These are phyloP conservation scores for Hygrophoropsis aurantiaca DNA, from an alignment of 768 basidiomycete genomes.

Conservation along the genomic window DNA sequence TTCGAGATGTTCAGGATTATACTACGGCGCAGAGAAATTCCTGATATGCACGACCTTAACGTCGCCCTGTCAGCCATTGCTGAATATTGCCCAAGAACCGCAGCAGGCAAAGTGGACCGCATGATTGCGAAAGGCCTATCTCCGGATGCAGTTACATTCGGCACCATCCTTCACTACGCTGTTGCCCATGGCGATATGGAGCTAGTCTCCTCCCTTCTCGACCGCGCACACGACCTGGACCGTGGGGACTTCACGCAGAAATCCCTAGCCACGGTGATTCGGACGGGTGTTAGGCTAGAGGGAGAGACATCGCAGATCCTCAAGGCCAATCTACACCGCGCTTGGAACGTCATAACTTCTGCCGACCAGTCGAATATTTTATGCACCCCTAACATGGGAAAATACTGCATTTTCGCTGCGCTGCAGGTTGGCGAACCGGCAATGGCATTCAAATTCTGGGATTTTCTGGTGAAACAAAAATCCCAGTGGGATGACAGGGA, in stretches of 20 bases:
- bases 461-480: slow-evolving; percentile 41
- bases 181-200: slow-evolving; percentile 41
- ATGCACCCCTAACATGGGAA: slow-evolving; percentile 48
- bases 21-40: slow-evolving; percentile 47
- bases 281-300: slow-evolving; percentile 32
- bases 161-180: slow-evolving; percentile 63
- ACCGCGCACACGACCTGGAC: slow-evolving; percentile 36
- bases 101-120: slow-evolving; percentile 44
- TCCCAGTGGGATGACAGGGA: slow-evolving; percentile 49
- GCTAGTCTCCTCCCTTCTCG: slow-evolving; percentile 44
- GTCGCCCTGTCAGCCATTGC: slow-evolving; percentile 59
- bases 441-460: slow-evolving; percentile 66
- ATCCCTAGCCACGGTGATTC: slow-evolving; percentile 49
- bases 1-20: slow-evolving; percentile 47
- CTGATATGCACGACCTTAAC: slow-evolving; percentile 66
- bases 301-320: slow-evolving; percentile 20
- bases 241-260: slow-evolving; percentile 42
- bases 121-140: slow-evolving; percentile 49
- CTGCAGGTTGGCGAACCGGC: slow-evolving; percentile 46
- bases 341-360: slow-evolving; percentile 41
- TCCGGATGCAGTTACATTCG: slow-evolving; percentile 57
- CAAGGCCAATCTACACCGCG: slow-evolving; percentile 37
- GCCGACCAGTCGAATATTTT: slow-evolving; percentile 35
- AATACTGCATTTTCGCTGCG: slow-evolving; percentile 49
- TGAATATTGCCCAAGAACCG: slow-evolving; percentile 44